Base-by-base conservation (phyloP, 2,329 filamentous ascomycete species). In the Lachnellula occidentalis region DNA sequence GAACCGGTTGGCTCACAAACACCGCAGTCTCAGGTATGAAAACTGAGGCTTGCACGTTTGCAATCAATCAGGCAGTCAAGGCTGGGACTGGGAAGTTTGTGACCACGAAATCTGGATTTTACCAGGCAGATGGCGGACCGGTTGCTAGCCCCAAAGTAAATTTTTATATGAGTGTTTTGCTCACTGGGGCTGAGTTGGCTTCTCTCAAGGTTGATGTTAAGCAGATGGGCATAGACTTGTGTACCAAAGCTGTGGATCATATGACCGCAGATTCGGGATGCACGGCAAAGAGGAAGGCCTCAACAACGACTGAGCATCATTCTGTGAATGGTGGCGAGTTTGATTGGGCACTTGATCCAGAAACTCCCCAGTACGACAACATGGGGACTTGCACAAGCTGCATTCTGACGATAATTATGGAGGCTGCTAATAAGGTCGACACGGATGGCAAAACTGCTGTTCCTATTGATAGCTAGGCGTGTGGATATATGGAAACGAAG, bases 1-100 rank as follows among this genome's bases (percentile, higher is more conserved):
- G 34, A 12, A 50, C 34, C 27, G 37, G 48, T 8, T 50, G 48
- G 48, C 34, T 50, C 36, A 41, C 48, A 27, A 50, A 50, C 48
- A 50, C 34, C 8, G 47, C 22, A 15, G 47, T 50, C 24, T 15
- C 15, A 2, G 14, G 5, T 27, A 14, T 48, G 8, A 48, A 48
- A 34, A 15, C 11, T 5, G 21, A 34, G 45, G 45, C 45, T 31
- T 47, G 45, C 15, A 14, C 45, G 8, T 24, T 31, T 47, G 45
- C 45, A 21, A 12, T 47, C 22, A 31, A 47, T 12, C 45, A 47
- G 45, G 45, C 45, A 24, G 24, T 12, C 17, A 12, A 12, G 42
- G 21, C 7, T n/a, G 45, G 45, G 12, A 24, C 31, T 24, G 45
- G 45, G 12, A 47, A 47, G 22, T 47, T 14, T 24, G 15, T 21